Evolutionary conservation across 495 filamentous ascomycete genomes (phyloP).

Genomic region (Terfezia boudieri): DNA sequence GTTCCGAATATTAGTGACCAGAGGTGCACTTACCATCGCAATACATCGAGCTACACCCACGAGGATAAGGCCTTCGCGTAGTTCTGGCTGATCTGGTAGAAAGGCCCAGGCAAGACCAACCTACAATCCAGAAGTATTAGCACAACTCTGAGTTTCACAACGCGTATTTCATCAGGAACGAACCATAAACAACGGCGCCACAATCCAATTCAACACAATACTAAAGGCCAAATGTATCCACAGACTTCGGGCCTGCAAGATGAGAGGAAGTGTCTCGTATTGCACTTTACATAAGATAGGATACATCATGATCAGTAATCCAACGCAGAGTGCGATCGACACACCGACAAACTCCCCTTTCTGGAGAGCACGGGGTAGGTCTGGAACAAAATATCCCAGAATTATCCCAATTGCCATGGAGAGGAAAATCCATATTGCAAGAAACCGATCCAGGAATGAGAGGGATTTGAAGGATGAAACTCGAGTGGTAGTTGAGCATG

Average conservation of each 20-base stretch:
- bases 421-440: slow-evolving; percentile 68
- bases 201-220: slow-evolving; percentile 64
- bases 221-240: slow-evolving; percentile 70
- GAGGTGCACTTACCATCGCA: slow-evolving; percentile 40
- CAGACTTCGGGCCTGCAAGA: slow-evolving; percentile 36
- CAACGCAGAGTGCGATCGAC: slow-evolving; percentile 56
- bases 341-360: slow-evolving; percentile 52
- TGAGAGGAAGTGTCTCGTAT: slow-evolving; percentile 52
- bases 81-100: slow-evolving; percentile 43
- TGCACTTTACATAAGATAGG: slow-evolving; percentile 85
- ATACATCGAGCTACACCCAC: slow-evolving; percentile 64
- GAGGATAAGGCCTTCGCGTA: slow-evolving; percentile 52
- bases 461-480: slow-evolving; percentile 30
- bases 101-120: slow-evolving; percentile 63
- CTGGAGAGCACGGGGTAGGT: slow-evolving; percentile 38
- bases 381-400: slow-evolving; percentile 54
- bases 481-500: too few species aligned
- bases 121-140: slow-evolving; percentile 18
- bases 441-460: slow-evolving; percentile 49
- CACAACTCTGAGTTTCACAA: background rate
- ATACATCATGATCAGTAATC: slow-evolving; percentile 86
- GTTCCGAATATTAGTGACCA: background rate
- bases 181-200: slow-evolving; percentile 82
- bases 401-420: slow-evolving; percentile 64
- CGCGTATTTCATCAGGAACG: slow-evolving; percentile 3